phyloP scores from a whole-genome alignment of 177 flowering plant genomes.

The Vitis hybrid region DNA sequence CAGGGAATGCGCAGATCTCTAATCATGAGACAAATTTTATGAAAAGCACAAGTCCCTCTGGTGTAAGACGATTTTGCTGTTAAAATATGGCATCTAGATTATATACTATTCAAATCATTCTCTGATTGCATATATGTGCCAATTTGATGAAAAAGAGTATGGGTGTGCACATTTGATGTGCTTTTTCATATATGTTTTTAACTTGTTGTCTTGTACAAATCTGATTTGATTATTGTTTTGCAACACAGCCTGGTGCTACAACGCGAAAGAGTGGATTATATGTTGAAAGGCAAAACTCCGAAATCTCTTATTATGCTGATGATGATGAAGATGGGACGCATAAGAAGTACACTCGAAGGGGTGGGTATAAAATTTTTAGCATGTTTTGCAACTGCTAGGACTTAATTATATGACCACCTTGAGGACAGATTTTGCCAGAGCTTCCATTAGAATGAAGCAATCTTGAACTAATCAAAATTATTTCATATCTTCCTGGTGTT shows the following conservation, averaged over 20 bases:
- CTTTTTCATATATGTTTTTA: neutral
- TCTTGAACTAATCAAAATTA: neutral
- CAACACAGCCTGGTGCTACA: constrained; percentile 78
- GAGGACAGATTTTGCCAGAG: neutral
- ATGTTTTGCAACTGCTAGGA: neutral
- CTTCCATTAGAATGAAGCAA: neutral
- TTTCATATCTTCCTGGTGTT: neutral
- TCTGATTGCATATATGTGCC: neutral
- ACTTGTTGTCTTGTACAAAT: neutral
- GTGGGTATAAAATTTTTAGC: constrained; percentile 32
- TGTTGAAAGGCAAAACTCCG: constrained; percentile 83
- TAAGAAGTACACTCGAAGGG: constrained; percentile 82
- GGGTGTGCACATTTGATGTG: neutral
- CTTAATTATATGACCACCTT: neutral
- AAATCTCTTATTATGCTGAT: constrained; percentile 84
- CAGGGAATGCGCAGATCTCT: constrained; percentile 17
- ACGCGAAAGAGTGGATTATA: constrained; percentile 61
- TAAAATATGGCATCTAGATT: constrained; percentile 5
- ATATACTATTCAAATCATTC: neutral
- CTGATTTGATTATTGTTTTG: constrained; percentile 12
- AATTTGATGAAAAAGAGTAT: neutral
- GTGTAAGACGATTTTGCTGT: constrained; percentile 51
- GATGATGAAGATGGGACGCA: constrained; percentile 91
- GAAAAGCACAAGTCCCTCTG: constrained; percentile 68
- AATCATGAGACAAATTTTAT: constrained; percentile 19